Base-by-base conservation (phyloP, 2,329 filamentous ascomycete species). In the Claviceps digitariae region DNA sequence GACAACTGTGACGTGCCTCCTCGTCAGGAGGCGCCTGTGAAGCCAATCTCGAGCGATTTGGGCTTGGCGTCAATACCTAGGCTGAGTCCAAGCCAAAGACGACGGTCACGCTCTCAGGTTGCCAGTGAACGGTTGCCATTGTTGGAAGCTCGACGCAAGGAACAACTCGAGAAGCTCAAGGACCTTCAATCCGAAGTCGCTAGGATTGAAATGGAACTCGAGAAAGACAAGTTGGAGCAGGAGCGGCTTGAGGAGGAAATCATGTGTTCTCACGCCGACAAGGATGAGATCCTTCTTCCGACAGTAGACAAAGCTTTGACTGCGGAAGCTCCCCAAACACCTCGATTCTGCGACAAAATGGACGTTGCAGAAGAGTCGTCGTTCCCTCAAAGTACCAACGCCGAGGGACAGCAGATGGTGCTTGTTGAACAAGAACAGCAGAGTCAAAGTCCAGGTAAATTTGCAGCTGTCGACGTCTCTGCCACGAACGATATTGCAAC, bases 191-290 rank as follows among this genome's bases (percentile, higher is more conserved):
- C 72, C 4, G 71, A 78, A 60, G 67, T 76, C 23, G 66, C 67
- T 21, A 70, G 67, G 20, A 69, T 81, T 38, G 68, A 78, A 60
- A 69, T 69, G 25, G 77, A 80, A 55, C 68, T 76, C 15, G 65
- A 68, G 27, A 62, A 66, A n/a, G 68, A 67, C 27, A 56, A 65
- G 47, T 57, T 59, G 6, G 67, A 69, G 51, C 67, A 68, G 55
- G 58, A 68, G 50, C 62, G 57, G 15, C 58, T 72, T 13, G 61
- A 61, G 44, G 58, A 59, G 50, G 64, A 71, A 31, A 54, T 60
- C 20, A 54, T 54, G 29, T 52, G 45, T 31, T 57, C 57, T 48
- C 57, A 58, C 44, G 56, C 59, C 1, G 59, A 61, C 44, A 52
- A 50, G 17, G 60, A 55, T 3, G 53, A 41, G 9, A 29, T 23